Evolutionary conservation across 805 yeast species (phyloP).

Genomic region (Saccharomyces mikatae): DNA sequence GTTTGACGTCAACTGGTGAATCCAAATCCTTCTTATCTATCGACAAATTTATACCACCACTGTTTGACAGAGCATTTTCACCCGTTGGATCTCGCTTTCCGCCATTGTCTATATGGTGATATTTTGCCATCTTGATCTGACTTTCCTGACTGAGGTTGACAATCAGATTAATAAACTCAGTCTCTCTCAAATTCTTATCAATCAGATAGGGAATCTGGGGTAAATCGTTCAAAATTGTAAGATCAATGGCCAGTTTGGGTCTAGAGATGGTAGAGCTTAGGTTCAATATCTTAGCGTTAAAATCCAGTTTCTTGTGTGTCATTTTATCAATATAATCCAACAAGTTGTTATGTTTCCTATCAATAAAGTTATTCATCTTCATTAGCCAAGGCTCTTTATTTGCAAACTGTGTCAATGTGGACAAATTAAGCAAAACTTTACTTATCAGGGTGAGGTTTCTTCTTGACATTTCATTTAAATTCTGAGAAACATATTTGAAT

Average conservation of each 20-base stretch:
- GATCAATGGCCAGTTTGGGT: slow-evolving; percentile 46
- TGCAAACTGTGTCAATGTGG: slow-evolving; percentile 67
- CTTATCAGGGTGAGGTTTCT: slow-evolving; percentile 77
- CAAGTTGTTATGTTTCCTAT: slow-evolving; percentile 48
- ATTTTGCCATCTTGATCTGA: neutral
- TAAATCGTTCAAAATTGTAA: slow-evolving; percentile 44
- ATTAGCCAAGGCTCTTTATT: slow-evolving; percentile 78
- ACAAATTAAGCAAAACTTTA: slow-evolving; percentile 67
- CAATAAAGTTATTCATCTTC: slow-evolving; percentile 60
- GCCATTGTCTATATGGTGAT: neutral
- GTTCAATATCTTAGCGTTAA: slow-evolving; percentile 48
- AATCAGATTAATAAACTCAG: slow-evolving; percentile 47
- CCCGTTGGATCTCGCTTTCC: neutral
- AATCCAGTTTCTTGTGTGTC: slow-evolving; percentile 62
- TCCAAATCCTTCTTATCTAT: neutral
- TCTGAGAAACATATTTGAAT: slow-evolving; percentile 61
- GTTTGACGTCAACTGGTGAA: neutral
- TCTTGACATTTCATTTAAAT: slow-evolving; percentile 63
- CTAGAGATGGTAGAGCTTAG: slow-evolving; percentile 50
- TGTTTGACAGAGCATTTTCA: neutral
- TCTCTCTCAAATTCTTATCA: slow-evolving; percentile 54
- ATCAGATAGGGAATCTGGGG: slow-evolving; percentile 64
- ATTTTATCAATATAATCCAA: slow-evolving; percentile 63
- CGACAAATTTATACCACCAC: neutral
- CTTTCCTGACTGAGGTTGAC: slow-evolving; percentile 10